phyloP scores from a whole-genome alignment of 305 asterid species.

The Withania somnifera region DNA sequence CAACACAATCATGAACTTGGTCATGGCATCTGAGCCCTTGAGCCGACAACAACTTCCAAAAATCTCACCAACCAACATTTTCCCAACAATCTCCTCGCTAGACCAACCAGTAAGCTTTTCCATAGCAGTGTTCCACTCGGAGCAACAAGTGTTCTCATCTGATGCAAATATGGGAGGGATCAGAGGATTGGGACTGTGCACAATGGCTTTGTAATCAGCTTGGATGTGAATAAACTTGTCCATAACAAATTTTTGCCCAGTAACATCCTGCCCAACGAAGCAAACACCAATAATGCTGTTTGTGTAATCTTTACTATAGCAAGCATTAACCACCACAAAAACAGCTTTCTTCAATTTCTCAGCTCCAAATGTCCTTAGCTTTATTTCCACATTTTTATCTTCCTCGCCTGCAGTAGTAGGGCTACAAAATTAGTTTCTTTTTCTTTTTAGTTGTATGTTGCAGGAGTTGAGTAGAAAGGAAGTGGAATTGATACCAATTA shows the following conservation, averaged over 20 bases:
- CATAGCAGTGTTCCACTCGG: conserved; percentile 89
- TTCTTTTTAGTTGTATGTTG: neutral
- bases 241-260: conserved; percentile 74
- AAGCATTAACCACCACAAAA: conserved; percentile 73
- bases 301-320: conserved; percentile 77
- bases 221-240: conserved; percentile 82
- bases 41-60: conserved; percentile 67
- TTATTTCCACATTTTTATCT: conserved; percentile 66
- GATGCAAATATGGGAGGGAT: conserved; percentile 93
- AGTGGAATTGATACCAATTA: neutral
- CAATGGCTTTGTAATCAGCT: conserved; percentile 78
- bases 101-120: conserved; percentile 84
- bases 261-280: conserved; percentile 83
- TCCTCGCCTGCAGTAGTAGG: conserved; percentile 52
- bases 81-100: conserved; percentile 51
- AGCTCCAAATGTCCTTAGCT: conserved; percentile 47
- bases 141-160: conserved; percentile 75
- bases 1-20: conserved; percentile 67
- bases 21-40: conserved; percentile 65
- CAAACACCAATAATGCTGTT: conserved; percentile 72
- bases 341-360: conserved; percentile 42
- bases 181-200: conserved; percentile 77
- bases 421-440: neutral
- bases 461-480: neutral
- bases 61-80: conserved; percentile 75